Conservation (phyloP, 345 rosid species). For the Citrus reticulata region DNA sequence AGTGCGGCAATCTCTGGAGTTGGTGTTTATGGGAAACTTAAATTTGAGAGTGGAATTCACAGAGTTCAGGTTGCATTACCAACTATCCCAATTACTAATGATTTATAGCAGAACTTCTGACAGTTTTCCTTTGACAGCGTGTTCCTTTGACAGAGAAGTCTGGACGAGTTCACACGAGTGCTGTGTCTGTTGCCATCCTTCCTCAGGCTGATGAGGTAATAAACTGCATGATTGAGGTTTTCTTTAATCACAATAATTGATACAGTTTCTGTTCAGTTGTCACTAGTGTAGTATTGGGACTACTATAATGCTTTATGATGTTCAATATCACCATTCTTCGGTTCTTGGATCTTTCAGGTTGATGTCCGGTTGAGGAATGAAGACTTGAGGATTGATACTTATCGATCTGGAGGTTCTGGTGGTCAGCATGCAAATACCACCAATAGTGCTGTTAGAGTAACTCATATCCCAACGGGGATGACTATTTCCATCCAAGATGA, state of each 20-base stretch:
- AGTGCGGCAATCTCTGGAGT: slow-evolving; percentile 85
- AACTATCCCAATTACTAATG: neutral
- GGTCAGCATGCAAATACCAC: slow-evolving; percentile 96
- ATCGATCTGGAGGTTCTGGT: slow-evolving; percentile 87
- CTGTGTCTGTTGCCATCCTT: slow-evolving; percentile 94
- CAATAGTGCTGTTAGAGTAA: slow-evolving; percentile 87
- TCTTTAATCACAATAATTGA: neutral
- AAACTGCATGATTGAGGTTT: slow-evolving; percentile 13
- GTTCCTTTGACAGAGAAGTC: slow-evolving; percentile 94
- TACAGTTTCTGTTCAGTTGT: neutral
- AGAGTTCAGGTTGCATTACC: slow-evolving; percentile 75
- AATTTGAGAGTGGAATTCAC: slow-evolving; percentile 98
- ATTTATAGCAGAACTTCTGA: slow-evolving; percentile 13
- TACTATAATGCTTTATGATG: neutral
- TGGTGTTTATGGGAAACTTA: slow-evolving; percentile 83
- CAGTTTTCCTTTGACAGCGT: slow-evolving; percentile 57
- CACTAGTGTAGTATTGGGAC: neutral
- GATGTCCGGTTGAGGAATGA: slow-evolving; percentile 91
- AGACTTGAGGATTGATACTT: slow-evolving; percentile 88
- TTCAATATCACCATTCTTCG: neutral
- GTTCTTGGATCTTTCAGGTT: slow-evolving; percentile 44
- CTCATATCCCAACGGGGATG: slow-evolving; percentile 76
- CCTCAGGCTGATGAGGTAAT: slow-evolving; percentile 97
- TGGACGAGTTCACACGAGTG: slow-evolving; percentile 91
- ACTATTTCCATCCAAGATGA: slow-evolving; percentile 91